Conservation (phyloP, 2,329 filamentous ascomycete species). For the Ceratocystis albifundus region DNA sequence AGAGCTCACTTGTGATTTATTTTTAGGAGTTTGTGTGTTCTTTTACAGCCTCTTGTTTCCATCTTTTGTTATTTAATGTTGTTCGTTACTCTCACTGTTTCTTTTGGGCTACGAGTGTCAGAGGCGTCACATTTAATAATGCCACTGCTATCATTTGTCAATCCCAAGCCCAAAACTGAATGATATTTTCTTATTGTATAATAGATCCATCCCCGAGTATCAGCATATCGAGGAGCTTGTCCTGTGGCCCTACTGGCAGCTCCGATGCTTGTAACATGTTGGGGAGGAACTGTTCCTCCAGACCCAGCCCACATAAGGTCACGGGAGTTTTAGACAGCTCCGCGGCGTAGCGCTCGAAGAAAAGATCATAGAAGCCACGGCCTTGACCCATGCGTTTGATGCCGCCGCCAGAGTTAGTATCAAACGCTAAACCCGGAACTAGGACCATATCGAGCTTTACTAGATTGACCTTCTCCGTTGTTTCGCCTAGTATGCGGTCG, state of each 20-base stretch:
- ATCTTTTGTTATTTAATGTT: constrained; percentile 22
- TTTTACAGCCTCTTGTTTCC: constrained; percentile 17
- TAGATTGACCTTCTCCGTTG: constrained; percentile 35
- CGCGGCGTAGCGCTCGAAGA: constrained; percentile 62
- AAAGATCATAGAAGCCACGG: constrained; percentile 94
- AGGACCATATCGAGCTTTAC: constrained; percentile 69
- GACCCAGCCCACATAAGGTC: constrained; percentile 61
- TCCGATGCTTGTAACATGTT: constrained; percentile 29
- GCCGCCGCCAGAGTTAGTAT: constrained; percentile 43
- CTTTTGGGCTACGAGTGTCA: constrained; percentile 7
- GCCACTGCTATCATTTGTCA: not conserved
- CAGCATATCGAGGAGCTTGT: constrained; percentile 16
- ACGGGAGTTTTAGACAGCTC: constrained; percentile 26
- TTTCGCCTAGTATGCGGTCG: constrained; percentile 60
- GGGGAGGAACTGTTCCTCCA: constrained; percentile 71
- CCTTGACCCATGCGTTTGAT: constrained; percentile 80
- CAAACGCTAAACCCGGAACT: constrained; percentile 88
- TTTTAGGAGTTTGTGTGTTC: constrained; percentile 16
- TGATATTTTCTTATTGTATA: constrained; percentile 2
- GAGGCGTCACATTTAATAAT: not conserved
- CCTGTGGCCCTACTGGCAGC: constrained; percentile 14
- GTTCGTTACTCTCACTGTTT: constrained; percentile 7
- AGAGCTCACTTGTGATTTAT: constrained; percentile 17
- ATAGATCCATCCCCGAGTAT: constrained; percentile 21
- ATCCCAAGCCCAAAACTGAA: not conserved